Base-by-base conservation (phyloP, 345 rosid species). In the Dovyalis caffra region DNA sequence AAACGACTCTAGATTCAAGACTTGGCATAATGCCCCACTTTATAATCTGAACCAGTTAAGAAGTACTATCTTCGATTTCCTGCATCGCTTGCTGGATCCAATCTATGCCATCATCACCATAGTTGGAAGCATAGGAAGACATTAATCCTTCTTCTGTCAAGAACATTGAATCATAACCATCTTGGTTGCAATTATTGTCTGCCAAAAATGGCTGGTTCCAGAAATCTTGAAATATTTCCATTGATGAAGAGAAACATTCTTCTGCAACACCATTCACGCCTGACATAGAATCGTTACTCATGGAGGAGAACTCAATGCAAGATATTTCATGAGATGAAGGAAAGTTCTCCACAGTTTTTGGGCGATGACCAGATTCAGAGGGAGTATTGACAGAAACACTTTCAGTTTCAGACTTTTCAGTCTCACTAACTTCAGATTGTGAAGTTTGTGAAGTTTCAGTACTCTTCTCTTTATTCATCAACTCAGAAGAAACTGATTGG, bases 381-480 rank as follows among this genome's bases (percentile, higher is more conserved):
- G 68, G 57, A 37, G 12, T 14, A 12, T 45, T 37, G n/a, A 64
- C 34, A 38, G 40, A 7, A 8, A 28, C 33, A 35, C 81, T 74
- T 56, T 81, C 84, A 20, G 68, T 62, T 76, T 63, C 40, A 16
- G 61, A 6, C 53, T 26, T 65, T 1, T 68, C 21, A 34, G 49
- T 4, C 40, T 16, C 28, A 43, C 7, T 25, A 34, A 51, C 51
- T 37, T 40, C 49, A 23, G 11, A 18, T 8, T 18, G 26, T 49
- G 43, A n/a, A 64, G 67, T 45, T 10, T 6, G n/a, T n/a, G n/a
- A n/a, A n/a, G n/a, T n/a, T n/a, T n/a, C n/a, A n/a, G n/a, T n/a
- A n/a, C n/a, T n/a, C 82, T 65, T 84, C 70, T 70, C 85, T 79
- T 67, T 23, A 3, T n/a, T 23, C 60, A 56, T 4, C 60, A 56